These are phyloP conservation scores for Epichloe gansuensis DNA, from an alignment of 2,329 filamentous ascomycete species.

Conservation along the genomic window DNA sequence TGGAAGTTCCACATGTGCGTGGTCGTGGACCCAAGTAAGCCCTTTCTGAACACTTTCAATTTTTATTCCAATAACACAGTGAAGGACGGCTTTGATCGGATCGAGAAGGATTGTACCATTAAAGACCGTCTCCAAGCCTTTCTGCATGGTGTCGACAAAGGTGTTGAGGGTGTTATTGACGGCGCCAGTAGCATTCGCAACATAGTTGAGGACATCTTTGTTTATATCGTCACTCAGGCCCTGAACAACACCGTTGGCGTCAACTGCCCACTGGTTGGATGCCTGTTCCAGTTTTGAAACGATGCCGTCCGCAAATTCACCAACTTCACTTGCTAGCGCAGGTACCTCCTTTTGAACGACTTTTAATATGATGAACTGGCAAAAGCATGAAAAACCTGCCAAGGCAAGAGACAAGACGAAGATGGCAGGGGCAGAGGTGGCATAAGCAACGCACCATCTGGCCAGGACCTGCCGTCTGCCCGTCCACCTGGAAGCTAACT, in stretches of 20 bases:
- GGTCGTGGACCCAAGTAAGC: conserved; percentile 84
- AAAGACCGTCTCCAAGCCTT: conserved; percentile 64
- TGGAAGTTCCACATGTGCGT: conserved; percentile 76
- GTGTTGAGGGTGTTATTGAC: conserved; percentile 76
- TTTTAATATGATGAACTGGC: conserved; percentile 67
- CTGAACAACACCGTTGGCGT: conserved; percentile 61
- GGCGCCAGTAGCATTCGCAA: conserved; percentile 68
- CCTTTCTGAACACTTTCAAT: conserved; percentile 73
- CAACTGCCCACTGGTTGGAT: conserved; percentile 63
- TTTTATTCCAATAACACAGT: conserved; percentile 83
- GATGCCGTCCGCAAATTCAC: conserved; percentile 67
- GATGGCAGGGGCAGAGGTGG: conserved; percentile 73
- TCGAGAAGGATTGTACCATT: conserved; percentile 69
- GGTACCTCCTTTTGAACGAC: conserved; percentile 66
- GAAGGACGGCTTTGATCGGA: conserved; percentile 66
- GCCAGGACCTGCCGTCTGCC: conserved; percentile 57
- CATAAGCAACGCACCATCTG: conserved; percentile 77
- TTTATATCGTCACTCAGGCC: conserved; percentile 70
- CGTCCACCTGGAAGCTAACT: conserved; percentile 52
- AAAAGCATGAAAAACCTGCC: conserved; percentile 71
- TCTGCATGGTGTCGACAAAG: conserved; percentile 67
- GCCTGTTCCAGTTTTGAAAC: conserved; percentile 60
- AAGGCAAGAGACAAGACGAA: conserved; percentile 75
- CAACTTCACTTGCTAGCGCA: conserved; percentile 59
- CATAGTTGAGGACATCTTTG: conserved; percentile 73